phyloP scores from a whole-genome alignment of 1,284 basidiomycete species.

The Inonotus obliquus region DNA sequence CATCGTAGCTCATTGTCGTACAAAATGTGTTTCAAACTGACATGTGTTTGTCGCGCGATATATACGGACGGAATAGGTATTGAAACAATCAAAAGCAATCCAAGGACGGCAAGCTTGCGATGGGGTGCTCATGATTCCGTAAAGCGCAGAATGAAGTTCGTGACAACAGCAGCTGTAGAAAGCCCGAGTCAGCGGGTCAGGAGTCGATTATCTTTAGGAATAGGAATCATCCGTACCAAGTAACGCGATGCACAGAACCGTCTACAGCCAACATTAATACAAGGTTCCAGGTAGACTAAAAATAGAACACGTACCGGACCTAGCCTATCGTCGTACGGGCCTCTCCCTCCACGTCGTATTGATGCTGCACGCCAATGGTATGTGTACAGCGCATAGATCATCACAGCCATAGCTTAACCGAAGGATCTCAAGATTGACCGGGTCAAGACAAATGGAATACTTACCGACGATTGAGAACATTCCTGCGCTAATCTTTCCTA shows the following conservation, averaged over 20 bases:
- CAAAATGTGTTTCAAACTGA: neutral
- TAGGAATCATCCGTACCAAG: conserved; percentile 53
- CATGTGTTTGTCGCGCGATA: neutral
- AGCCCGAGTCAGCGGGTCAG: neutral
- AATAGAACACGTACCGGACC: conserved; percentile 57
- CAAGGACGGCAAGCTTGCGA: neutral
- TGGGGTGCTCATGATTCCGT: conserved; percentile 31
- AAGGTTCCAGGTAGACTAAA: neutral
- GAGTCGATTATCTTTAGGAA: neutral
- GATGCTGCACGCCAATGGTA: conserved; percentile 96
- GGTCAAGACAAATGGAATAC: conserved; percentile 28
- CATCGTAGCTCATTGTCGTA: neutral
- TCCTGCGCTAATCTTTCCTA: conserved; percentile 87
- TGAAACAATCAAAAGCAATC: neutral
- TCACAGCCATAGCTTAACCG: conserved; percentile 84
- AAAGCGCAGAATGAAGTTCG: conserved; percentile 86
- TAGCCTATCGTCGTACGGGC: conserved; percentile 95
- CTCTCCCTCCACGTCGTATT: conserved; percentile 87
- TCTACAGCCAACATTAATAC: conserved; percentile 43
- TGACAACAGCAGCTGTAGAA: conserved; percentile 73
- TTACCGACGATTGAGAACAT: conserved; percentile 90
- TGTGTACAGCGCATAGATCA: conserved; percentile 92
- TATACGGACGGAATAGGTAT: no score
- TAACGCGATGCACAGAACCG: conserved; percentile 80
- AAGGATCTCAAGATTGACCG: neutral